Base-by-base conservation (phyloP, 768 basidiomycete genomes). In the Calocybe cyanea region DNA sequence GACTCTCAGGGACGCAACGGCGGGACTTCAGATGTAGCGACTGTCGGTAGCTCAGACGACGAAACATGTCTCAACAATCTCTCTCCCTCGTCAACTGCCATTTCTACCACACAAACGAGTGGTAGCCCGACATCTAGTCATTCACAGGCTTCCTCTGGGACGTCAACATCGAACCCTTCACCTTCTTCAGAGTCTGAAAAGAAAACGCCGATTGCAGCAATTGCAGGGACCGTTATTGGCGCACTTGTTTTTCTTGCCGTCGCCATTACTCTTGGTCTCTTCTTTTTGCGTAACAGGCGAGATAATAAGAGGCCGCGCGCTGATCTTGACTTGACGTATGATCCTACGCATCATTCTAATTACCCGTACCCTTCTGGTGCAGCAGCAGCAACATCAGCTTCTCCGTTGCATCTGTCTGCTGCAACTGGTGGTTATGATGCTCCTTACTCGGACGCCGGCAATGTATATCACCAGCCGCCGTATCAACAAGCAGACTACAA, bases 21-120 rank as follows among this genome's bases (percentile, higher is more conserved):
- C 39, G 85, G 85, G 15, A 71, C 71, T 46, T 80, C 81, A n/a
- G 72, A 79, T 51, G 48, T 78, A n/a, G 53, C 59, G 49, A 59
- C 52, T 4, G 80, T 87, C 14, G 67, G 69, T 7, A 58, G 57
- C 23, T 76, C 80, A 1, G 70, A 69, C 48, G 70, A 78, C 42
- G 57, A 48, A 18, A 68, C 69, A 15, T 88, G 86, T 54, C 60
- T 87, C 18, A 72, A 72, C 53, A 54, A 57, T 20, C 57, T 50
- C 30, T 84, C 81, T 0, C 81, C 81, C 2, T 72, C 78, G 10
- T 76, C 79, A 4, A 82, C 72, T 8, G 25, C 6, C 25, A 19
- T 53, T 11, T 44, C 43, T 49, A 41, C 31, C 17, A 15, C 45
- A 5, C 50, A 55, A 9, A 20, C 48, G 9, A 44, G 55, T 3